Conservation (phyloP, 768 basidiomycete genomes). For the Scleroderma bovista region DNA sequence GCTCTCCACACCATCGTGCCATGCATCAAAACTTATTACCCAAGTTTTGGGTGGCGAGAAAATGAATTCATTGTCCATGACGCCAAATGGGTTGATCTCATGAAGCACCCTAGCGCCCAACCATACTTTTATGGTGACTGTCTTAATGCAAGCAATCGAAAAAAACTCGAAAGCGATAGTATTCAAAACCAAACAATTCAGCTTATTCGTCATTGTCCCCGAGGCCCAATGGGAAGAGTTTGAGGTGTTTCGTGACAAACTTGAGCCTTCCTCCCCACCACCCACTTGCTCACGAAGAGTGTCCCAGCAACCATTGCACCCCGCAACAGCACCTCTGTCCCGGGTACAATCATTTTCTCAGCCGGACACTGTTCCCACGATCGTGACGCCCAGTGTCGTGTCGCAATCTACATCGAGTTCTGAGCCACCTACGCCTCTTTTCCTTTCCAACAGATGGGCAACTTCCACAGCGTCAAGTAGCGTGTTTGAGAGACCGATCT, state of each 20-base stretch:
- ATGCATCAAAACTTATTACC: not conserved
- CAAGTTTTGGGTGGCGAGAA: slow-evolving; percentile 1
- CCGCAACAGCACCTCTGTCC: too few relatives aligned
- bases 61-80: slow-evolving; percentile 5
- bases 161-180: not conserved
- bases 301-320: too few relatives aligned
- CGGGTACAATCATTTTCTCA: too few relatives aligned
- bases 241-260: not conserved
- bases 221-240: slow-evolving; percentile 5
- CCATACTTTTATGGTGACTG: slow-evolving; percentile 6
- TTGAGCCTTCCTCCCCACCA: not conserved
- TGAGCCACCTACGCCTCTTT: not conserved
- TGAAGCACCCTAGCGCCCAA: not conserved
- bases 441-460: not conserved
- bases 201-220: slow-evolving; percentile 1
- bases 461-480: not conserved
- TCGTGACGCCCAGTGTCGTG: not conserved
- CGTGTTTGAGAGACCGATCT: not conserved
- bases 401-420: not conserved
- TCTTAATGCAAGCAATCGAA: not conserved
- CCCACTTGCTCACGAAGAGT: not conserved
- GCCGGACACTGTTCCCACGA: too few relatives aligned
- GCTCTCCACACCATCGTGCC: not conserved
- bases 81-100: slow-evolving; percentile 4
- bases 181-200: slow-evolving; percentile 5